A percentile compares a stretch with the other conserved stretches of the same genome.
Evolutionary conservation across 805 yeast genomes (phyloP).

Genomic region (Wickerhamomyces bisporus): DNA sequence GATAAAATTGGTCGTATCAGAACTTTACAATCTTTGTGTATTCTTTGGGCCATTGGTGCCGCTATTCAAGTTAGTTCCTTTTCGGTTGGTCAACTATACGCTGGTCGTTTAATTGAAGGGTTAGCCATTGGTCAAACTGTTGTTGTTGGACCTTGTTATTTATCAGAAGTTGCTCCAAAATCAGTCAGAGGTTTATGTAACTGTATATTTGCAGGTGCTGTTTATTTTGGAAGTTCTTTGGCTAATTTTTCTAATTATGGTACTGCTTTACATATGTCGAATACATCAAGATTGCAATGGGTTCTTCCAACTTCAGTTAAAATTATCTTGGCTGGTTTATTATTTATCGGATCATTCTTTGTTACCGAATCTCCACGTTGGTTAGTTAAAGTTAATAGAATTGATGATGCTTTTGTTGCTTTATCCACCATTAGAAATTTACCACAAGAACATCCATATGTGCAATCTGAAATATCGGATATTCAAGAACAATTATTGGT

Average conservation of each 20-base stretch:
- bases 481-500: conserved; percentile 41
- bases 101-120: conserved; percentile 53
- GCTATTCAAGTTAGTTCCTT: conserved; percentile 43
- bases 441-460: conserved; percentile 42
- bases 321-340: conserved; percentile 41
- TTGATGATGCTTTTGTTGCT: conserved; percentile 36
- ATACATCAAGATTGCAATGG: conserved; percentile 40
- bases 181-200: conserved; percentile 47
- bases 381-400: conserved; percentile 34
- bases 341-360: conserved; percentile 37
- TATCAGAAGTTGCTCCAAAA: conserved; percentile 49
- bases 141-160: conserved; percentile 50
- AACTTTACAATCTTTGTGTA: conserved; percentile 39
- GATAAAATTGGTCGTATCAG: conserved; percentile 49
- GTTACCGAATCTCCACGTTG: conserved; percentile 48
- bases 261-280: conserved; percentile 39
- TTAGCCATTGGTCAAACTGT: conserved; percentile 53
- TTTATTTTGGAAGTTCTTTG: conserved; percentile 47
- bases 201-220: conserved; percentile 53
- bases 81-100: conserved; percentile 45
- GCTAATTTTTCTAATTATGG: conserved; percentile 49
- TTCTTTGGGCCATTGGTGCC: conserved; percentile 41
- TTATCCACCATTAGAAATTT: conserved; percentile 41
- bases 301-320: conserved; percentile 45
- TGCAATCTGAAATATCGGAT: conserved; percentile 45